A percentile compares a stretch with the other conserved stretches of the same genome.
Conservation (phyloP, 495 filamentous ascomycete species). For the Xylaria scruposa region DNA sequence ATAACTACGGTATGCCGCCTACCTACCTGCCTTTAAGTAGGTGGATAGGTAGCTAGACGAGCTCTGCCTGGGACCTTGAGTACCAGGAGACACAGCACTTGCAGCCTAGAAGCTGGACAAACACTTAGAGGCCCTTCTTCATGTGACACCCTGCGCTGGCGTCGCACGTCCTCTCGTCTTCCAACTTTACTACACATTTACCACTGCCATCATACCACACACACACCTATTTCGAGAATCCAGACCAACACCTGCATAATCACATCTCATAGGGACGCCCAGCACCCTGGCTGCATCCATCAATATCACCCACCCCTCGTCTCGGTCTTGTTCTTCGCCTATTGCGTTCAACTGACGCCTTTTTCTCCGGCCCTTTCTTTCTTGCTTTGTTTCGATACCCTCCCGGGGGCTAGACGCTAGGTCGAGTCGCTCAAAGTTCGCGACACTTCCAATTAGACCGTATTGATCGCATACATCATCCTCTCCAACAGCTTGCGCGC, state of each 20-base stretch:
- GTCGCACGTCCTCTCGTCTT: neutral
- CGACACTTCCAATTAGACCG: slow-evolving; percentile 17
- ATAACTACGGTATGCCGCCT: neutral
- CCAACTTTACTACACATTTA: neutral
- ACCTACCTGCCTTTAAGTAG: neutral
- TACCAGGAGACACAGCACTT: neutral
- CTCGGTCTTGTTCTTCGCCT: slow-evolving; percentile 11
- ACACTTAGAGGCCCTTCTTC: too few relatives aligned
- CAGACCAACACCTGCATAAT: slow-evolving; percentile 9
- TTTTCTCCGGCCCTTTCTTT: neutral
- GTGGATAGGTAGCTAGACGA: neutral
- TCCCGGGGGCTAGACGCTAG: neutral
- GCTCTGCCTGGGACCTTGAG: neutral
- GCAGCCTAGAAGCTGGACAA: too few relatives aligned
- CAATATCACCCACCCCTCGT: neutral
- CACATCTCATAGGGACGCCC: neutral
- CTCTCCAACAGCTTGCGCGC: slow-evolving; percentile 2
- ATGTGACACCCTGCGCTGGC: neutral
- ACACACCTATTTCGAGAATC: neutral
- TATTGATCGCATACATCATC: slow-evolving; percentile 2
- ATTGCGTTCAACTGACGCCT: neutral
- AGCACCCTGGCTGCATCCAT: neutral
- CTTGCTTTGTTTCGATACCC: slow-evolving; percentile 4
- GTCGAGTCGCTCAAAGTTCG: neutral
- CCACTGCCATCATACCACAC: neutral